A percentile compares a stretch with the other conserved stretches of the same genome.
Evolutionary conservation across 371 early-diverging fungal species (phyloP).

Genomic region (Mucor indicus): DNA sequence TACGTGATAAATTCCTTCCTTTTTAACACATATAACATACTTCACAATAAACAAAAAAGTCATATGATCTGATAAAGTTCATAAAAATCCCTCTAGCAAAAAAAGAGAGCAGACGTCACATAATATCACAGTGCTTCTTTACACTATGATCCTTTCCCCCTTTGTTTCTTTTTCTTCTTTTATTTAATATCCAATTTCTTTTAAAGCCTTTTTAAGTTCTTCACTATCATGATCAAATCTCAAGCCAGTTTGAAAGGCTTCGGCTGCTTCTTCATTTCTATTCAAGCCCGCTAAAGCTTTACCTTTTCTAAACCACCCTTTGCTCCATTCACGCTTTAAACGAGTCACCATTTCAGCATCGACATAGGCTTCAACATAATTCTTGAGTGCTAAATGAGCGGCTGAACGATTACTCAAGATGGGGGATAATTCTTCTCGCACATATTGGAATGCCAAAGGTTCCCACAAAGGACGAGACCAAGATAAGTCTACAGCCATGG

Average conservation of each 20-base stretch:
- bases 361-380: constrained; percentile 71
- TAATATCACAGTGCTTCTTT: too few relatives aligned
- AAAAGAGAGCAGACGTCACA: too few relatives aligned
- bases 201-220: constrained; percentile 51
- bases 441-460: constrained; percentile 55
- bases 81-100: too few relatives aligned
- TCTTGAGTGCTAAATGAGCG: constrained; percentile 62
- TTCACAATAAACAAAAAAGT: too few relatives aligned
- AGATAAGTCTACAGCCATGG: constrained; percentile 69
- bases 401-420: constrained; percentile 73
- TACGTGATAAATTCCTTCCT: too few relatives aligned
- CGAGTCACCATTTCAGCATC: constrained; percentile 76
- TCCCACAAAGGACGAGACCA: constrained; percentile 81
- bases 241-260: constrained; percentile 65
- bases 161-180: neutral
- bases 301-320: constrained; percentile 81
- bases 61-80: too few relatives aligned
- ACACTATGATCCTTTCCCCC: too few relatives aligned
- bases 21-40: too few relatives aligned
- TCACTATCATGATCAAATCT: constrained; percentile 68
- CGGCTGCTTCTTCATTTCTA: constrained; percentile 62
- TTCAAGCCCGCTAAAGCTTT: constrained; percentile 67
- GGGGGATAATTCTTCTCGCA: constrained; percentile 69
- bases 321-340: constrained; percentile 73
- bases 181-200: constrained; percentile 10